Evolutionary conservation across 1,139 yeast genomes (phyloP), one percentile per base, ranked within the genome.

Genomic region (Candida tetrigidarum): DNA sequence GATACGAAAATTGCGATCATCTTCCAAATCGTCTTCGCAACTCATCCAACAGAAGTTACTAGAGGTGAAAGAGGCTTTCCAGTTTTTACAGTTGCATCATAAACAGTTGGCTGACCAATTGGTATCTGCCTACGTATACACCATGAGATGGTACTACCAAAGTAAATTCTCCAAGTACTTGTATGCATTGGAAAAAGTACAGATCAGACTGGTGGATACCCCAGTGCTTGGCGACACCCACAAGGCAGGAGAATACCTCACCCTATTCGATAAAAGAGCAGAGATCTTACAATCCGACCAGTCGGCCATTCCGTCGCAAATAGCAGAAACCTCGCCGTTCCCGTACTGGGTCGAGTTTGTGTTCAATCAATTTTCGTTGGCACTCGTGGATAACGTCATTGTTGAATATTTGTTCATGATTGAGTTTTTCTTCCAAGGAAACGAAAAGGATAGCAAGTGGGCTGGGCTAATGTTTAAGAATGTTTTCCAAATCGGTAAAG

Each of bases 141-240:
- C 98, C 2, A 91, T 92, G 90, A 75, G 80, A 56, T 93, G 99
- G 99, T 93, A 93, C 67, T 93, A 93, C 61, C 75, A 77, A 48
- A 78, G 86, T 44, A 80, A 87, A 53, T 92, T 93, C 60, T 83
- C 86, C 19, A 83, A 93, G 54, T 93, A 92, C 63, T 68, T 86
- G 42, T 80, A 86, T 53, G 84, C 96, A 1, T 67, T 93, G 47
- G 88, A 89, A 50, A 82, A 83, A 50, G 64, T 87, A 47, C 79
- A 74, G 43, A 56, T 80, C 18, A 75, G 76, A 45, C 67, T 67
- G 26, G 76, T 82, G 20, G 91, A 83, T 54, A 72, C 67, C 47
- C 74, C 75, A 46, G 70, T 82, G 2, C 67, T 84, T 37, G 88
- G 87, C 1, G 63, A 59, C 26, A n/a, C n/a, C n/a, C 28, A 20